phyloP scores from a whole-genome alignment of 1,139 yeast genomes.

The Protomyces inouyei region DNA sequence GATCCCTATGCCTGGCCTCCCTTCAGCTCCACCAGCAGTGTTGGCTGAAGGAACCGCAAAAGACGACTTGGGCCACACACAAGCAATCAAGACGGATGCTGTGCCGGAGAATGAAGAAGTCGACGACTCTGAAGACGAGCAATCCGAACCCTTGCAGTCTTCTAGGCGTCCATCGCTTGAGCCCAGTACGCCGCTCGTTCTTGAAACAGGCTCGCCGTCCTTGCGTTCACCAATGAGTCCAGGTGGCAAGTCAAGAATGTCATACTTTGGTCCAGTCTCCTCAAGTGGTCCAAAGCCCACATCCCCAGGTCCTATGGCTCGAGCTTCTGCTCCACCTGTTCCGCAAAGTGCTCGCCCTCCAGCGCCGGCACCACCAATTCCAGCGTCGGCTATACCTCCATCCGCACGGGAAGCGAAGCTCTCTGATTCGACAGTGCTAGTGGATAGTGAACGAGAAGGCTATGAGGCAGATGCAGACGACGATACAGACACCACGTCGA shows the following conservation, averaged over 20 bases:
- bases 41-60: background rate
- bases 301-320: background rate
- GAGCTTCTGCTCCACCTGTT: conserved; percentile 2
- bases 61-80: background rate
- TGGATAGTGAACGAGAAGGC: conserved; percentile 15
- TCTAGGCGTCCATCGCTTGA: background rate
- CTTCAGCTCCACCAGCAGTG: conserved; percentile 32
- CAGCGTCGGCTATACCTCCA: conserved; percentile 34
- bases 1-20: conserved; percentile 48
- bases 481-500: background rate
- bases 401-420: conserved; percentile 34
- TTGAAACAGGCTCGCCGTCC: background rate
- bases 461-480: conserved; percentile 29
- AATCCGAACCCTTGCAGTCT: background rate
- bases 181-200: background rate
- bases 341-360: conserved; percentile 31
- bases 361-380: conserved; percentile 35
- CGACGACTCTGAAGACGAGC: background rate
- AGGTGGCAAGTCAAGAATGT: background rate
- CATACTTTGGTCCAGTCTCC: background rate
- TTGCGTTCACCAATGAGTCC: conserved; percentile 28
- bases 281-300: background rate
- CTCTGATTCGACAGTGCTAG: conserved; percentile 28
- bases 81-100: too few species aligned
- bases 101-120: too few species aligned